phyloP scores from a whole-genome alignment of 2,329 filamentous ascomycete species.

The Ophiostoma sp. region DNA sequence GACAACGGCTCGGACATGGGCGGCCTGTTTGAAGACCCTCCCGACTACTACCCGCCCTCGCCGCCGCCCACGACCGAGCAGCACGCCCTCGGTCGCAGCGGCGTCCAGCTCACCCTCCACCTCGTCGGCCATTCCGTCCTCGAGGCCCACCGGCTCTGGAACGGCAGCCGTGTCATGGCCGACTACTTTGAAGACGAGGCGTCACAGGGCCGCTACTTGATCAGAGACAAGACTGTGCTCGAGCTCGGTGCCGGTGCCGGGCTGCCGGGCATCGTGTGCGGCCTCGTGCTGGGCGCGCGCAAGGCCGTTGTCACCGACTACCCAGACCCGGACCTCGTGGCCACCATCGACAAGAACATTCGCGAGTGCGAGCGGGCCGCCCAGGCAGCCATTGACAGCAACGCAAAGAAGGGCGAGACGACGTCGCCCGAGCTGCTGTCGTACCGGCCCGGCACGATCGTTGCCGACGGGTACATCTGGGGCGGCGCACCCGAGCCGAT shows the following conservation, averaged over 20 bases:
- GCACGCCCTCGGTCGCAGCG: constrained; percentile 57
- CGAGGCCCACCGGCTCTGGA: constrained; percentile 89
- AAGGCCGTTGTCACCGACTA: constrained; percentile 81
- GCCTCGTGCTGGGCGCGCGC: constrained; percentile 60
- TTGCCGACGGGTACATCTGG: constrained; percentile 76
- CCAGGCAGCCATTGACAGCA: not conserved
- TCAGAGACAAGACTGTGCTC: constrained; percentile 66
- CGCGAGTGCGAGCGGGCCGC: constrained; percentile 40
- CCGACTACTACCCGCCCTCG: constrained; percentile 72
- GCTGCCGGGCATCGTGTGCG: constrained; percentile 72
- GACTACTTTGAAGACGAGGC: constrained; percentile 63
- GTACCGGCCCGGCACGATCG: constrained; percentile 28
- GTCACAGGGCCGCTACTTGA: constrained; percentile 34
- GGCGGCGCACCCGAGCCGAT: constrained; percentile 59
- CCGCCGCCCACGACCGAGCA: constrained; percentile 67
- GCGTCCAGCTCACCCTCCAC: constrained; percentile 50
- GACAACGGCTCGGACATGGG: constrained; percentile 32
- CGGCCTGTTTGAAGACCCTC: constrained; percentile 66
- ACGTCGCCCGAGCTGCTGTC: constrained; percentile 10
- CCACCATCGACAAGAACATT: constrained; percentile 74
- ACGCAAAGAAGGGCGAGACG: constrained; percentile 34
- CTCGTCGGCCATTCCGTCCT: constrained; percentile 76
- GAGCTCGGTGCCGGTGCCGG: constrained; percentile 88
- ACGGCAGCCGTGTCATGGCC: constrained; percentile 73
- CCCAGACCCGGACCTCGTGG: constrained; percentile 75